These are phyloP conservation scores for Rosellinia necatrix DNA, from an alignment of 2,329 filamentous ascomycete species.

Conservation along the genomic window DNA sequence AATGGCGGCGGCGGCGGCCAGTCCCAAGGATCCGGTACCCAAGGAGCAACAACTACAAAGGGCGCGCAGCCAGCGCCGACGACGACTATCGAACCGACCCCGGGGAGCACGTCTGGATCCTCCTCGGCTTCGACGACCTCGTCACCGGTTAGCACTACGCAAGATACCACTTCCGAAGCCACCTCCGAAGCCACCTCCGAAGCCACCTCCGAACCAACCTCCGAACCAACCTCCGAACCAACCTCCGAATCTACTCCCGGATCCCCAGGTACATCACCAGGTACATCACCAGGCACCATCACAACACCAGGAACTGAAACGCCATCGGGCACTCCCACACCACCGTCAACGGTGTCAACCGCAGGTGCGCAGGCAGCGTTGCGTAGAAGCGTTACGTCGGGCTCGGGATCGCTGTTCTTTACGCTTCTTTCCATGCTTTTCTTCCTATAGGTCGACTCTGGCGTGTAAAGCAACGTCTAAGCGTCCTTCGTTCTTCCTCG, in stretches of 20 bases:
- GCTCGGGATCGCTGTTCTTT: slow-evolving; percentile 27
- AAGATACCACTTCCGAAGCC: not conserved
- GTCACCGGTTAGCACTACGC: slow-evolving; percentile 1
- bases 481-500: too few relatives aligned
- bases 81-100: slow-evolving; percentile 21
- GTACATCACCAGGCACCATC: not conserved
- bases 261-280: not conserved
- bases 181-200: too few relatives aligned
- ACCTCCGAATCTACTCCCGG: not conserved
- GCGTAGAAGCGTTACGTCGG: slow-evolving; percentile 9
- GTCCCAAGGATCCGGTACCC: slow-evolving; percentile 23
- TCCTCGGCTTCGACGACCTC: not conserved
- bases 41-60: slow-evolving; percentile 19
- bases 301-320: slow-evolving; percentile 15
- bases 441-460: slow-evolving; percentile 30
- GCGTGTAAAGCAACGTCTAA: too few relatives aligned
- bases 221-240: too few relatives aligned
- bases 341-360: slow-evolving; percentile 19
- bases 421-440: slow-evolving; percentile 35
- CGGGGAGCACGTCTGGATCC: slow-evolving; percentile 19
- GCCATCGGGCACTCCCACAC: slow-evolving; percentile 17
- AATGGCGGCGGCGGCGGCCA: slow-evolving; percentile 9
- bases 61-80: slow-evolving; percentile 26
- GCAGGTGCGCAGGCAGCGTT: slow-evolving; percentile 26
- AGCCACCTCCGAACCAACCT: too few relatives aligned